Evolutionary conservation across 352 stramenopile species (phyloP).

Genomic region (Nothophytophthora sp.): DNA sequence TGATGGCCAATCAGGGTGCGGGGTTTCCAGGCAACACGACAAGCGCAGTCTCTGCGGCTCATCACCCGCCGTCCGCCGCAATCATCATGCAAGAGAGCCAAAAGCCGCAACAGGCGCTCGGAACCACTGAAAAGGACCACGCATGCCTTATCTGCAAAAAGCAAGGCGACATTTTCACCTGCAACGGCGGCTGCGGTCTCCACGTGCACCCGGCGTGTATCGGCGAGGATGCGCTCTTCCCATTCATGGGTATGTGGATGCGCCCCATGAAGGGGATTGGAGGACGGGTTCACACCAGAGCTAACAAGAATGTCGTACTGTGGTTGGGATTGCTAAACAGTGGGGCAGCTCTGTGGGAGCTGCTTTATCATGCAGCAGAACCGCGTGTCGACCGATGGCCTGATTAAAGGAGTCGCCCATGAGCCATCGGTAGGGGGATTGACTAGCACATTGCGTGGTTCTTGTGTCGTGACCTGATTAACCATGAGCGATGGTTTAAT

Average conservation of each 20-base stretch:
- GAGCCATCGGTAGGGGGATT: constrained; percentile 52
- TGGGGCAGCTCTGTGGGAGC: constrained; percentile 64
- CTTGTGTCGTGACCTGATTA: neutral
- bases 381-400: constrained; percentile 63
- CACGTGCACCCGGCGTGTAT: constrained; percentile 60
- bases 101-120: constrained; percentile 3
- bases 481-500: constrained; percentile 1
- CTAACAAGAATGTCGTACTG: neutral
- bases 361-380: constrained; percentile 78
- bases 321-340: constrained; percentile 23
- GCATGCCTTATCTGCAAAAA: constrained; percentile 51
- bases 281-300: no score
- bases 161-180: constrained; percentile 56
- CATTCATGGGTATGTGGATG: constrained; percentile 37
- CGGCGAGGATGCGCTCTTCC: constrained; percentile 57
- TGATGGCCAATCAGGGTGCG: constrained; percentile 16
- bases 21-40: constrained; percentile 1
- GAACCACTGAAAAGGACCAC: neutral
- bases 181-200: constrained; percentile 61
- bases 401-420: constrained; percentile 58
- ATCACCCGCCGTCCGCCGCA: constrained; percentile 2
- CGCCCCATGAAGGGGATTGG: no score
- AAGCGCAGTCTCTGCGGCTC: constrained; percentile 1
- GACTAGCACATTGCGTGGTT: neutral
- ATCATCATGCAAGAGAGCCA: constrained; percentile 3